A percentile compares a stretch with the other conserved stretches of the same genome.
These are phyloP conservation scores for Yamadazyma triangularis DNA, from an alignment of 1,139 yeast genomes.

Conservation along the genomic window DNA sequence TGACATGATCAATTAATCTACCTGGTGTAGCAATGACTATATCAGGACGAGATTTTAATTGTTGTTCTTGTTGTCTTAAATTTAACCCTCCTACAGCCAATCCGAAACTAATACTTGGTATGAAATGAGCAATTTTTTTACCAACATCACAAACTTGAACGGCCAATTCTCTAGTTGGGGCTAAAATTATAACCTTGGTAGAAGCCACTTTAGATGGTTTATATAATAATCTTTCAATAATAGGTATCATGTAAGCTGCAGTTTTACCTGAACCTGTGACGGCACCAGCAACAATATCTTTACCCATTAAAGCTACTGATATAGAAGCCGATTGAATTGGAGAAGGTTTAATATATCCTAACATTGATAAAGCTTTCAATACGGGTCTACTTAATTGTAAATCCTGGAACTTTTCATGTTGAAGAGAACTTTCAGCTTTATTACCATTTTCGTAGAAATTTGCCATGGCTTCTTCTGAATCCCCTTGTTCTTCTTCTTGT, in stretches of 20 bases:
- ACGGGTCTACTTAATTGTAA: conserved; percentile 87
- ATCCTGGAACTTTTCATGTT: conserved; percentile 65
- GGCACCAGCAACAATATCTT: conserved; percentile 98
- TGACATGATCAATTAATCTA: conserved; percentile 90
- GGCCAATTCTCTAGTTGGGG: conserved; percentile 98
- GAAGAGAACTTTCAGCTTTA: conserved; percentile 38
- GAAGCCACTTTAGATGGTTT: conserved; percentile 83
- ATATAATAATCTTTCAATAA: conserved; percentile 83
- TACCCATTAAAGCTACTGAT: conserved; percentile 89
- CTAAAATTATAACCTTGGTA: conserved; percentile 82
- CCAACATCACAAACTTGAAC: conserved; percentile 96
- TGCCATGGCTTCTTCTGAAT: conserved; percentile 69
- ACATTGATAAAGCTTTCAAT: conserved; percentile 69
- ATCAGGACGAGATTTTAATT: conserved; percentile 87
- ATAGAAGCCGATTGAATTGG: conserved; percentile 93
- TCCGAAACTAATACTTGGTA: conserved; percentile 74
- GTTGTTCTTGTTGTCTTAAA: conserved; percentile 91
- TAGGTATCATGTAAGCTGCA: conserved; percentile 96
- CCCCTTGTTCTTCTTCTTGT: conserved; percentile 47
- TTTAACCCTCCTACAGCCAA: conserved; percentile 98
- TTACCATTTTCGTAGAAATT: conserved; percentile 53
- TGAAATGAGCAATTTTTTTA: conserved; percentile 72
- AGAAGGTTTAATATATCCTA: conserved; percentile 83
- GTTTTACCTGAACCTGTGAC: conserved; percentile 99
- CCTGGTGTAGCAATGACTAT: conserved; percentile 98